Base-by-base conservation (phyloP, 139 green algal genomes). In the Marvania coccoides region DNA sequence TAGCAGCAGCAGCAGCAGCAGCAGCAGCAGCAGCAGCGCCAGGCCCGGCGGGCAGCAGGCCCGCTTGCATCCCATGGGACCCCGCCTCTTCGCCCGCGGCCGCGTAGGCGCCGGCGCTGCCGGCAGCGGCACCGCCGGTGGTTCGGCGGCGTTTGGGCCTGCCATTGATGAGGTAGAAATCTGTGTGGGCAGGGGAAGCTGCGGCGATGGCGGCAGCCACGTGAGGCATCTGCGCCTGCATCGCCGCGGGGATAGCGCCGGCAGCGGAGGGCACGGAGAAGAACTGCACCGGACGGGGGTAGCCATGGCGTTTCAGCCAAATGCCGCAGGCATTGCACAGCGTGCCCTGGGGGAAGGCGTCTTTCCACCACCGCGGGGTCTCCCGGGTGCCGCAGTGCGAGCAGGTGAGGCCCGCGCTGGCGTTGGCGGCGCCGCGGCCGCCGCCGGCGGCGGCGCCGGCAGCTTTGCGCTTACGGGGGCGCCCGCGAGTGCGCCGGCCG, bases 291-390 rank as follows among this genome's bases (percentile, higher is more conserved):
- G 69, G 69, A 0, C 69, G 47, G 0, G 69, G 69, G 60, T 75
- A 75, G 35, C 69, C 69, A 63, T 75, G 69, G 5, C 69, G 69
- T 37, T 75, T 75, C 3, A 75, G 69, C 69, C 69, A 75, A 37
- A 75, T 75, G 63, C 69, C 69, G 59, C 69, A 75, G 8, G 69
- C 69, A 54, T 75, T 75, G 58, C 69, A 75, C 8, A 75, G 57
- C 23, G 47, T 69, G 57, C 69, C 69, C 24, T 34, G 42, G 7
- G 69, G 69, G 14, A 75, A 69, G 34, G 56, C 47, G 56, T 74
- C 67, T 10, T 70, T 70, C 69, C 69, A 75, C 69, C 69, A 75
- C 26, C 69, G 69, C 2, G 69, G 69, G 8, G 69, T 75, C 14
- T 75, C 69, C 5, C 28, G 5, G 0, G 69, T 70, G 15, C 69